Conservation (phyloP, 768 basidiomycete species). For the Leucocoprinus sp. region DNA sequence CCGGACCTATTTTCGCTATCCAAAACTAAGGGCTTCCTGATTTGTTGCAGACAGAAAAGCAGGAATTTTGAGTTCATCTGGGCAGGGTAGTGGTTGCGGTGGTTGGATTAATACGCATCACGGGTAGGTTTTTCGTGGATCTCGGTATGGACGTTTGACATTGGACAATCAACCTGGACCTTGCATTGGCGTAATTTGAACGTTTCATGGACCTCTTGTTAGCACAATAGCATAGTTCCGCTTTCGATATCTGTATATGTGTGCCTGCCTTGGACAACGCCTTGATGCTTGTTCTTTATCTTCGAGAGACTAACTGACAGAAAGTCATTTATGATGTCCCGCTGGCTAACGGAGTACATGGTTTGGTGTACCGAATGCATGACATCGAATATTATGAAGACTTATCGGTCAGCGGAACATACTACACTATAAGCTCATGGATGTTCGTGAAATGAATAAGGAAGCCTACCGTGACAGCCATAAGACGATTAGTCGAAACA, state of each 20-base stretch:
- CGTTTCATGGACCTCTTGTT: background rate
- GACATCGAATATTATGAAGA: conserved; percentile 5
- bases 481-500: conserved; percentile 55
- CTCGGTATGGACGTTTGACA: background rate
- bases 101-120: no score
- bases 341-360: no score
- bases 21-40: background rate
- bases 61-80: background rate
- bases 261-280: background rate
- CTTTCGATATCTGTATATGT: no score
- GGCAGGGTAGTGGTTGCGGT: no score
- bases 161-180: background rate
- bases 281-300: no score
- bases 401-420: conserved; percentile 15
- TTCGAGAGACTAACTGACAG: no score
- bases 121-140: conserved; percentile 1
- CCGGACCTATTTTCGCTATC: conserved; percentile 22
- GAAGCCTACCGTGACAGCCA: conserved; percentile 64
- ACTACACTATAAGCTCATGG: background rate
- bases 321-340: no score
- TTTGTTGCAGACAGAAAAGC: background rate
- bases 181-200: background rate
- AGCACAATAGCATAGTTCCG: background rate
- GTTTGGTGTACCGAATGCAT: no score
- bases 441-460: conserved; percentile 8